phyloP scores from a whole-genome alignment of 441 rosid genomes.

The Geranium incanum region DNA sequence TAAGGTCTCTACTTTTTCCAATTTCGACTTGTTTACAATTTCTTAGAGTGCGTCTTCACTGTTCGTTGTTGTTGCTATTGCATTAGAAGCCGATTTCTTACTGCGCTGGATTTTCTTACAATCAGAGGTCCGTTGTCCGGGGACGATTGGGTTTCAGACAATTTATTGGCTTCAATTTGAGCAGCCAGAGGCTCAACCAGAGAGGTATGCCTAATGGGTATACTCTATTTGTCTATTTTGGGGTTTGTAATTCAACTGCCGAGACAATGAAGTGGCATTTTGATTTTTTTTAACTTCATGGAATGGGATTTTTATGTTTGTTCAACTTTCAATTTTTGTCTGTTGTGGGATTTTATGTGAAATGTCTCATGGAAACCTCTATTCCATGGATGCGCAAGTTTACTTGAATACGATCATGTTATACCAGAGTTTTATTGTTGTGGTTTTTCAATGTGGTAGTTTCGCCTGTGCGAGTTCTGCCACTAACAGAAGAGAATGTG shows the following conservation, averaged over 20 bases:
- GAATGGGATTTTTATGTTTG: not conserved
- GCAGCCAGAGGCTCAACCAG: conserved; percentile 21
- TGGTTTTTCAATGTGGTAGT: conserved; percentile 24
- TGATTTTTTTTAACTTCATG: not conserved
- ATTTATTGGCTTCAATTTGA: conserved; percentile 21
- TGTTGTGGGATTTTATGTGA: not conserved
- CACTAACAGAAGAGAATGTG: conserved; percentile 61
- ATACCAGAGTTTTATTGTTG: conserved; percentile 12
- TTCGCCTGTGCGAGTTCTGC: conserved; percentile 56
- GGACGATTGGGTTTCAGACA: conserved; percentile 31
- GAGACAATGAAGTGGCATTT: not conserved
- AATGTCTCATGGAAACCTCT: not conserved
- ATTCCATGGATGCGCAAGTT: not conserved
- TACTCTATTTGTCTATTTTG: not conserved
- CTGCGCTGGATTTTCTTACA: conserved; percentile 38
- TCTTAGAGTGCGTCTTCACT: not conserved
- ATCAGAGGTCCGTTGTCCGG: conserved; percentile 35
- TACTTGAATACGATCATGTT: not conserved
- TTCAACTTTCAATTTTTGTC: too few species aligned
- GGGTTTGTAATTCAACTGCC: not conserved
- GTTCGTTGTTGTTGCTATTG: not conserved
- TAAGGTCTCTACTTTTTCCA: conserved; percentile 25
- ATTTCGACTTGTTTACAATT: not conserved
- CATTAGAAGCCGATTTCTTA: conserved; percentile 40
- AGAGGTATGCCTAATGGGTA: conserved; percentile 26